A percentile compares a stretch with the other conserved stretches of the same genome.
phyloP scores from a whole-genome alignment of 2,329 filamentous ascomycete species.

The Aureobasidium pullulans region DNA sequence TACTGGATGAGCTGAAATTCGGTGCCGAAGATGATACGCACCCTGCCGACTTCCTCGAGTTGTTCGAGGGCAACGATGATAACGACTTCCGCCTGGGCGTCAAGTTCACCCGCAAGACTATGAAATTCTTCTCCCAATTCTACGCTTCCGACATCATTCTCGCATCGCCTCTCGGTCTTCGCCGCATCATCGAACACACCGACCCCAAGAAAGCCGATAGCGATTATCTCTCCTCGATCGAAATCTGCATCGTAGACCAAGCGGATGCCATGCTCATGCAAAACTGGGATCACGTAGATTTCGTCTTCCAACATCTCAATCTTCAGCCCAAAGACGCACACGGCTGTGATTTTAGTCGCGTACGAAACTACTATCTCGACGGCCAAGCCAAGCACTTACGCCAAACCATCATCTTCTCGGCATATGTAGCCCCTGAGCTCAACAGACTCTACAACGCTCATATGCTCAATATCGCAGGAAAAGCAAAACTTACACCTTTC shows the following conservation, averaged over 20 bases:
- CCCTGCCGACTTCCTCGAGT: slow-evolving; percentile 76
- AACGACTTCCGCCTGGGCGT: slow-evolving; percentile 95
- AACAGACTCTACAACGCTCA: slow-evolving; percentile 68
- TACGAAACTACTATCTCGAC: slow-evolving; percentile 89
- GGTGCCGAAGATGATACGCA: slow-evolving; percentile 54
- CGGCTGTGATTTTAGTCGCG: slow-evolving; percentile 86
- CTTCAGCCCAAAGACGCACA: slow-evolving; percentile 81
- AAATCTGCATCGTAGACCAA: slow-evolving; percentile 84
- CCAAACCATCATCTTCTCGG: slow-evolving; percentile 74
- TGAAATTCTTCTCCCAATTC: slow-evolving; percentile 92
- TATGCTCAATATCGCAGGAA: slow-evolving; percentile 75
- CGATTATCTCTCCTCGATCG: slow-evolving; percentile 91
- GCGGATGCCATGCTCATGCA: slow-evolving; percentile 93
- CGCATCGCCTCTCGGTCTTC: slow-evolving; percentile 80
- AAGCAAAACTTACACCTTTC: slow-evolving; percentile 59
- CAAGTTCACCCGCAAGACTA: slow-evolving; percentile 91
- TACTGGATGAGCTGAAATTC: slow-evolving; percentile 60
- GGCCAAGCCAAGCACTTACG: slow-evolving; percentile 71
- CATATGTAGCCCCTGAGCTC: slow-evolving; percentile 83
- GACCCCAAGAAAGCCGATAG: slow-evolving; percentile 66
- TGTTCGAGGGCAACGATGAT: slow-evolving; percentile 93
- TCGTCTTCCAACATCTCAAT: slow-evolving; percentile 87
- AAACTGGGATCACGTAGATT: slow-evolving; percentile 94
- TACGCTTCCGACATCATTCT: slow-evolving; percentile 95
- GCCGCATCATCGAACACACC: slow-evolving; percentile 78